Base-by-base conservation (phyloP, 805 yeast species). In the Debaryomyces hansenii region DNA sequence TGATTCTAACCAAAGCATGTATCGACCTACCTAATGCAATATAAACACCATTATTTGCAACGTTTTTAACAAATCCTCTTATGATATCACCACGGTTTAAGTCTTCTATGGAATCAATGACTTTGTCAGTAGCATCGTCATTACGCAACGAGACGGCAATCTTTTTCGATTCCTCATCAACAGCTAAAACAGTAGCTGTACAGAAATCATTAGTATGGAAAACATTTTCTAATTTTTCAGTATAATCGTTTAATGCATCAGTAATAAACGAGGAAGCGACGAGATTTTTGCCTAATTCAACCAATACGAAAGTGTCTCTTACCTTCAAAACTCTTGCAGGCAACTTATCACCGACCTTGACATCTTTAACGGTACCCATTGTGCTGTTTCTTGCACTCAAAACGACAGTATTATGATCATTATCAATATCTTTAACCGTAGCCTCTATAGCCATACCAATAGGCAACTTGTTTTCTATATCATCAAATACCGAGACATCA, bases 1-100 rank as follows among this genome's bases (percentile, higher is more conserved):
- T 67, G 41, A 90, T 83, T 58, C 89, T 84, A 21, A 89, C 94
- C 58, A 92, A 82, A 1, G 91, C 97, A 55, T 80, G 80, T 20
- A 87, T 72, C 1, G 75, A 70, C 51, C 87, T 78, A 36, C 94
- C 90, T 53, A 92, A 69, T 16, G 87, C 76, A 41, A 92, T 85
- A 61, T 85, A 89, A 20, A 92, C 65, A 62, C 96, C 96, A 47
- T 82, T 78, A 54, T 85, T 84, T 11, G 87, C 79, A 40, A 90
- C 77, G 50, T 82, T 82, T 59, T 83, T 85, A 44, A 92, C 80
- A 53, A 84, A 85, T n/a, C 96, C 98, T 53, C 83, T 79, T 37
- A 91, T 83, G 57, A 89, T 75, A 48, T 82, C 85, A 35, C 96
- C 96, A 45, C 79, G 75, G 41, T 72, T 68, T 48, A 90, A 59